Evolutionary conservation across 345 rosid species (phyloP).

Genomic region (Melaleuca quinquenervia): DNA sequence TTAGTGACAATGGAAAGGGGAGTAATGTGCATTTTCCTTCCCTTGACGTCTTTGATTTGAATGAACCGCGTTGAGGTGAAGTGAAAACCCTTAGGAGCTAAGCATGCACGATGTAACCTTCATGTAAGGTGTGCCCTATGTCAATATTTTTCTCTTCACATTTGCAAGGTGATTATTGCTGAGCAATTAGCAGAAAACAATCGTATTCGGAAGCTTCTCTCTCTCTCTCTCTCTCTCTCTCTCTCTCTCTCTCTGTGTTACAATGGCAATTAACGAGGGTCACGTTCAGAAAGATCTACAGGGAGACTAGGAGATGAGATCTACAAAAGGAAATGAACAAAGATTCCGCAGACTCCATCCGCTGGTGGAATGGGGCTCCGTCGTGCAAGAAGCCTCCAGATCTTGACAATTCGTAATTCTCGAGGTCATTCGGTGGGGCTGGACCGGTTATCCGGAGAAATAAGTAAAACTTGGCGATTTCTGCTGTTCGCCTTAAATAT

Average conservation of each 20-base stretch:
- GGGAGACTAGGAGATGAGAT: background rate
- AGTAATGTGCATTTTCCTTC: background rate
- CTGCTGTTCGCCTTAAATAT: too few relatives aligned
- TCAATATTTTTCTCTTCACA: background rate
- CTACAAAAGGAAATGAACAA: background rate
- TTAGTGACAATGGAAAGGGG: background rate
- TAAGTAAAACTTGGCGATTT: background rate
- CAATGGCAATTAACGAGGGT: background rate
- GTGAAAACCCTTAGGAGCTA: background rate
- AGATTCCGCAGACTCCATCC: too few relatives aligned
- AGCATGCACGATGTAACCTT: background rate
- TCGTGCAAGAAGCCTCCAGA: background rate
- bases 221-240: background rate
- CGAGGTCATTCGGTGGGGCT: background rate
- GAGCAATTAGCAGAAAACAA: background rate
- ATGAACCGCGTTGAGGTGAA: background rate
- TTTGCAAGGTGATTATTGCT: background rate
- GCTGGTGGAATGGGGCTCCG: background rate
- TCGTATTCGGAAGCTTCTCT: background rate
- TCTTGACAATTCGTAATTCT: background rate
- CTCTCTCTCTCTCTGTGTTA: background rate
- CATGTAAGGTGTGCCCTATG: background rate
- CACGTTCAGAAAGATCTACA: background rate
- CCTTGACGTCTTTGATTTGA: background rate
- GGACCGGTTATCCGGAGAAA: background rate